phyloP scores from a whole-genome alignment of 805 yeast genomes.

The Metschnikowia dekortorum region DNA sequence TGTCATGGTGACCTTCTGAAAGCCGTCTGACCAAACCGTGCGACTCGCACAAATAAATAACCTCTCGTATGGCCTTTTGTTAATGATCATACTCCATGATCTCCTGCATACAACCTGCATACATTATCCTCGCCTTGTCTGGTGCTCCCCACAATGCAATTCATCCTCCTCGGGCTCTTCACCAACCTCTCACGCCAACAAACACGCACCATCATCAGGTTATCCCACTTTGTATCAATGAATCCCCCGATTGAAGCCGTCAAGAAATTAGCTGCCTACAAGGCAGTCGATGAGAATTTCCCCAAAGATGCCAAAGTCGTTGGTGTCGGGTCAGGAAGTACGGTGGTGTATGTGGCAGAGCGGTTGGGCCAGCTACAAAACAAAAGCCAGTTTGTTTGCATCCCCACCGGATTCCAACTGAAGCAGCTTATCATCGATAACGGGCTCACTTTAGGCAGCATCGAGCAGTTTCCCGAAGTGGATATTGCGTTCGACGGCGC shows the following conservation, averaged over 20 bases:
- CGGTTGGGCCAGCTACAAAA: constrained; percentile 68
- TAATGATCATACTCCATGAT: too few relatives aligned
- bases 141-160: constrained; percentile 1
- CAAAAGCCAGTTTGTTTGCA: constrained; percentile 61
- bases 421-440: constrained; percentile 79
- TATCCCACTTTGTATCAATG: constrained; percentile 9
- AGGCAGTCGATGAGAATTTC: constrained; percentile 86
- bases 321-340: constrained; percentile 96
- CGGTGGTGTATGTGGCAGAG: constrained; percentile 96
- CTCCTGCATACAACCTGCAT: neutral
- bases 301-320: constrained; percentile 65
- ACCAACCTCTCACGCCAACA: neutral
- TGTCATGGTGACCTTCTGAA: too few relatives aligned
- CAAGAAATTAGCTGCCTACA: constrained; percentile 85
- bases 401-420: constrained; percentile 97
- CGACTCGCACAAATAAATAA: too few relatives aligned
- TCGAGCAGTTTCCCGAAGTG: constrained; percentile 76
- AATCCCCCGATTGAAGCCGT: constrained; percentile 59
- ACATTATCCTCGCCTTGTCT: neutral
- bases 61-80: too few relatives aligned
- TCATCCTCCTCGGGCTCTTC: neutral
- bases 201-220: neutral
- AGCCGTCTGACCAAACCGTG: too few relatives aligned
- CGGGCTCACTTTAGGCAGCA: constrained; percentile 70
- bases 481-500: constrained; percentile 99